Percentiles rank a stretch among this genome's conserved stretches.
These are phyloP conservation scores for Euryodendron excelsum DNA, from an alignment of 148 eudicot species.

Conservation along the genomic window DNA sequence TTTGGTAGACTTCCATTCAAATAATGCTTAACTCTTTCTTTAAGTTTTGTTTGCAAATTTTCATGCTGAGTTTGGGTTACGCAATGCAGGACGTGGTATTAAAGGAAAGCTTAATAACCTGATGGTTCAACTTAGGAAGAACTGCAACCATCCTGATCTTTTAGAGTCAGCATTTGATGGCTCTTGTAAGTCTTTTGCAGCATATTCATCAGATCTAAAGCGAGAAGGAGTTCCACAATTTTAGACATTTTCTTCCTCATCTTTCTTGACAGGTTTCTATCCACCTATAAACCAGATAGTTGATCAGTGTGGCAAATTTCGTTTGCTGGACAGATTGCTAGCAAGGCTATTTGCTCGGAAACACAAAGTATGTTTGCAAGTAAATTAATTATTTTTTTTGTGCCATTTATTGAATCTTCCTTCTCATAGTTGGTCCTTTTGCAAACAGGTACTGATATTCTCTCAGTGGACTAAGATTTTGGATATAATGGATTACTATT, in stretches of 20 bases:
- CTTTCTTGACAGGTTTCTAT: constrained; percentile 51
- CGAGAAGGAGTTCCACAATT: constrained; percentile 1
- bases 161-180: constrained; percentile 83
- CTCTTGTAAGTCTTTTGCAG: constrained; percentile 56
- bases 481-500: constrained; percentile 90
- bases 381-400: background rate
- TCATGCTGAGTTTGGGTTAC: too few species aligned
- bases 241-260: constrained; percentile 7
- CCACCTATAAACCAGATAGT: constrained; percentile 91
- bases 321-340: constrained; percentile 73
- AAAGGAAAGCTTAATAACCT: constrained; percentile 77
- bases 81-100: constrained; percentile 71
- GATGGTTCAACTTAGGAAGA: constrained; percentile 92
- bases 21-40: background rate
- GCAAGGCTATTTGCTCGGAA: constrained; percentile 62
- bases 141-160: constrained; percentile 97
- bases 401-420: background rate
- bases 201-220: background rate
- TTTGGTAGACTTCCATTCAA: background rate
- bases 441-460: constrained; percentile 77
- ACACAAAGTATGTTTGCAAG: constrained; percentile 61
- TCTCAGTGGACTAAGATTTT: constrained; percentile 94
- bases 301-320: constrained; percentile 89
- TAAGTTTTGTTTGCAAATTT: background rate
- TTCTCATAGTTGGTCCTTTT: constrained; percentile 13